phyloP scores from a whole-genome alignment of 2,329 filamentous ascomycete species.

The Cordyceps militaris region DNA sequence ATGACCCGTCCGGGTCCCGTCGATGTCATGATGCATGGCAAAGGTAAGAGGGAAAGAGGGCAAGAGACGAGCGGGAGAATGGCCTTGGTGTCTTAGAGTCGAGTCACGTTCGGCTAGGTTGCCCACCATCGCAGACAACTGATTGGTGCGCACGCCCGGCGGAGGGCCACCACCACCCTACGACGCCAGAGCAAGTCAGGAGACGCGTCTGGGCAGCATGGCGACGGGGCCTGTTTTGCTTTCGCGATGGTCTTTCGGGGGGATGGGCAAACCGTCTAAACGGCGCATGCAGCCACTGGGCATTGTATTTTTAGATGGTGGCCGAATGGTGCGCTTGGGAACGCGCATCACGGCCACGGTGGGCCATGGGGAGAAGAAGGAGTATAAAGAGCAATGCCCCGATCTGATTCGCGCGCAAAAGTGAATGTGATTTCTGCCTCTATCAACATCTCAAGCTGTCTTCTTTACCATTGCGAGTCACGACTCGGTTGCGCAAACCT shows the following conservation, averaged over 20 bases:
- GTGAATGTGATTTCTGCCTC: background rate
- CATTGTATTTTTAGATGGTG: conserved; percentile 11
- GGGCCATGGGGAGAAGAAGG: background rate
- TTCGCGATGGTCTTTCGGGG: background rate
- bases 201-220: conserved; percentile 4
- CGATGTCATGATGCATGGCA: conserved; percentile 22
- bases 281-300: conserved; percentile 1
- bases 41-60: conserved; percentile 3
- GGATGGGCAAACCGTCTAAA: background rate
- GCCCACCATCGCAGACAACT: conserved; percentile 19
- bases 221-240: background rate
- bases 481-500: background rate
- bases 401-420: conserved; percentile 11
- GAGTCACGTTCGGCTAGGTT: conserved; percentile 30
- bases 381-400: conserved; percentile 13
- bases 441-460: background rate
- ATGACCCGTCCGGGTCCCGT: conserved; percentile 21
- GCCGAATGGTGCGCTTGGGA: background rate
- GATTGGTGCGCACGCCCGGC: conserved; percentile 15
- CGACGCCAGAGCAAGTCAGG: conserved; percentile 12
- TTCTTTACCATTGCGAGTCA: background rate
- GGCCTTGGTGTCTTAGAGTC: conserved; percentile 30
- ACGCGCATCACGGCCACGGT: background rate
- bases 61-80: conserved; percentile 15
- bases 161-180: conserved; percentile 15